Conservation (phyloP, 371 early-diverging fungal genomes). For the Funneliformis caledonium region DNA sequence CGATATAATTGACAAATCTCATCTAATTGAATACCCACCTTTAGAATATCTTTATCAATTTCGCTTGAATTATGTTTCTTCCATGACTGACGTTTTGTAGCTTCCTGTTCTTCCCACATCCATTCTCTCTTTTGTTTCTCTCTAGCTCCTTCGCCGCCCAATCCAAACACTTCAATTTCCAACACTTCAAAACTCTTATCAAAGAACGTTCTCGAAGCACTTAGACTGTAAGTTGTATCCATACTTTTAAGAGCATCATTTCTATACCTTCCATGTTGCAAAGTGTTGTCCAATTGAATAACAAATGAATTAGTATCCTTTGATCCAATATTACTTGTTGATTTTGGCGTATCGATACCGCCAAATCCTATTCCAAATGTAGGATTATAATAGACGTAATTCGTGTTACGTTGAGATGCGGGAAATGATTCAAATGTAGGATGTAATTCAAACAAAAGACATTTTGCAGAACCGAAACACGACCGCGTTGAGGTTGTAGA, state of each 20-base stretch:
- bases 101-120: slow-evolving; percentile 62
- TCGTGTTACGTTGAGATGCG: slow-evolving; percentile 47
- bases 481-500: slow-evolving; percentile 46
- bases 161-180: slow-evolving; percentile 65
- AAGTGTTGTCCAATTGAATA: slow-evolving; percentile 37
- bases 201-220: slow-evolving; percentile 38
- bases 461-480: slow-evolving; percentile 60
- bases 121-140: slow-evolving; percentile 56
- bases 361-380: slow-evolving; percentile 67
- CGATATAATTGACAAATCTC: not conserved
- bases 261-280: slow-evolving; percentile 29
- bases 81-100: slow-evolving; percentile 37
- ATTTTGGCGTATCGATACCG: slow-evolving; percentile 44
- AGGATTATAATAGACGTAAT: slow-evolving; percentile 58
- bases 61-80: not conserved
- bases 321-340: slow-evolving; percentile 3
- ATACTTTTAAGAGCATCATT: slow-evolving; percentile 17
- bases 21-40: not conserved
- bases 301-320: slow-evolving; percentile 13
- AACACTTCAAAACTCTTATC: slow-evolving; percentile 55
- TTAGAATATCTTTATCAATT: slow-evolving; percentile 21
- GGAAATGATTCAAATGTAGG: slow-evolving; percentile 62
- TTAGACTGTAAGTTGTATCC: not conserved
- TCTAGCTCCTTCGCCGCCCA: slow-evolving; percentile 56
- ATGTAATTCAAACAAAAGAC: slow-evolving; percentile 60